Evolutionary conservation across 2,329 filamentous ascomycete species (phyloP).

Genomic region (Penicillium sp.): DNA sequence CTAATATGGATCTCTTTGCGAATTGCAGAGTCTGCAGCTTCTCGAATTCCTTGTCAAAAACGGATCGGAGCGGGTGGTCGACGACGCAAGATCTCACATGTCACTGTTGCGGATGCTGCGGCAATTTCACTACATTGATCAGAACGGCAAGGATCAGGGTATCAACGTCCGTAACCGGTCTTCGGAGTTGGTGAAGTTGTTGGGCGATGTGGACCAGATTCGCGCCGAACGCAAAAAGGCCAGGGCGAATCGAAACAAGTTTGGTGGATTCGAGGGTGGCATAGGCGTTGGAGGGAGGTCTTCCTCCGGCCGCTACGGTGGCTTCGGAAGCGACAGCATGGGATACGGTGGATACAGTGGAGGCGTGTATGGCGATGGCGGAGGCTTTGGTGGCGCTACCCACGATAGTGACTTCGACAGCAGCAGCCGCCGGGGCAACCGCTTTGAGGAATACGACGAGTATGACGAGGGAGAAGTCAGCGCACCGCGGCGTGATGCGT

Average conservation of each 20-base stretch:
- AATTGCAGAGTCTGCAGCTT: slow-evolving; percentile 66
- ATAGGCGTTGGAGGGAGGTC: slow-evolving; percentile 52
- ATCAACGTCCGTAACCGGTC: slow-evolving; percentile 95
- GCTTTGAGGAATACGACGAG: slow-evolving; percentile 96
- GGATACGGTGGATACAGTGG: slow-evolving; percentile 64
- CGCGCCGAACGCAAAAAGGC: slow-evolving; percentile 76
- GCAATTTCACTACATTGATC: slow-evolving; percentile 94
- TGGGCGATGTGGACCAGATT: slow-evolving; percentile 62
- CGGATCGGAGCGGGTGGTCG: slow-evolving; percentile 92
- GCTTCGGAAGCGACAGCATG: slow-evolving; percentile 76
- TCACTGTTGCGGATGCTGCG: slow-evolving; percentile 96
- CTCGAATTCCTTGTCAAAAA: slow-evolving; percentile 98
- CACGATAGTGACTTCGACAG: slow-evolving; percentile 60
- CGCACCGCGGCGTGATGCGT: slow-evolving; percentile 48
- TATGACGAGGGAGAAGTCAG: slow-evolving; percentile 68
- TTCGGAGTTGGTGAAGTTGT: slow-evolving; percentile 90
- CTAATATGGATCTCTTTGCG: slow-evolving; percentile 2
- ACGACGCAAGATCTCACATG: slow-evolving; percentile 91
- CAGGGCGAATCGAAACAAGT: slow-evolving; percentile 83
- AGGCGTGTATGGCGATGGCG: slow-evolving; percentile 58
- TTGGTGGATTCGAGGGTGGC: slow-evolving; percentile 87
- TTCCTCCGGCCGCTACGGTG: slow-evolving; percentile 65
- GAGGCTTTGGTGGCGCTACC: slow-evolving; percentile 21
- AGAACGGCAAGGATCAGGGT: slow-evolving; percentile 96
- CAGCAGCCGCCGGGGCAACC: slow-evolving; percentile 55